phyloP scores from a whole-genome alignment of 2,329 filamentous ascomycete genomes.

The Coleophoma crateriformis region DNA sequence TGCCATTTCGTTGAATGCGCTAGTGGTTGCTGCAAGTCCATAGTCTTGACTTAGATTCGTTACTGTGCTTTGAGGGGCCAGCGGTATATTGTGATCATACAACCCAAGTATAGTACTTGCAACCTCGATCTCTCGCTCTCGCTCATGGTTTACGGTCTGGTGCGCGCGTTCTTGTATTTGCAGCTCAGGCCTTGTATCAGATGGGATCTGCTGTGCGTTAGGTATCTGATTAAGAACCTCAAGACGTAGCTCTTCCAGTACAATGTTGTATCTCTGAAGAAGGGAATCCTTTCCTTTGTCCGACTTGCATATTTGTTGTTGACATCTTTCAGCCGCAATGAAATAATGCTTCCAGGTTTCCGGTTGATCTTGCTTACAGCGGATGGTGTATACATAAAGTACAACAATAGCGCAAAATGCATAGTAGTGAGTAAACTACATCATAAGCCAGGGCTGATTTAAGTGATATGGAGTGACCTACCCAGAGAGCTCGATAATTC shows the following conservation, averaged over 20 bases:
- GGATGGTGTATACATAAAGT: conserved; percentile 38
- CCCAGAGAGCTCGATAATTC: conserved; percentile 36
- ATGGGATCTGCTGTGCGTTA: no score
- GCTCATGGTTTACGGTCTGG: conserved; percentile 1
- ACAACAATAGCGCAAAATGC: conserved; percentile 39
- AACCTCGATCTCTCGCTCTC: neutral
- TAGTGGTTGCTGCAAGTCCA: no score
- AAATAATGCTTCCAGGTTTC: conserved; percentile 27
- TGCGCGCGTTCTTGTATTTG: no score
- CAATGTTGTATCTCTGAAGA: conserved; percentile 34
- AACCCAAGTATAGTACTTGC: no score
- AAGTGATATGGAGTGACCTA: conserved; percentile 11
- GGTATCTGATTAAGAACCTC: conserved; percentile 10
- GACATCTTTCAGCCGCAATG: conserved; percentile 32
- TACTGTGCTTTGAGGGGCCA: neutral
- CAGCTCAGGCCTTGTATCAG: no score
- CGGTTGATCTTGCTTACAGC: conserved; percentile 23
- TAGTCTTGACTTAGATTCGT: conserved; percentile 12
- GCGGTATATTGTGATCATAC: no score
- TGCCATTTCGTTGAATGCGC: no score
- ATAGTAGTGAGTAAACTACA: conserved; percentile 34
- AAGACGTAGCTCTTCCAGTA: conserved; percentile 32
- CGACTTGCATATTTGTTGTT: conserved; percentile 29
- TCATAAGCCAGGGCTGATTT: no score
- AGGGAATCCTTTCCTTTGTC: conserved; percentile 33